These are phyloP conservation scores for Fusarium sp. DNA, from an alignment of 2,329 filamentous ascomycete genomes.

Conservation along the genomic window DNA sequence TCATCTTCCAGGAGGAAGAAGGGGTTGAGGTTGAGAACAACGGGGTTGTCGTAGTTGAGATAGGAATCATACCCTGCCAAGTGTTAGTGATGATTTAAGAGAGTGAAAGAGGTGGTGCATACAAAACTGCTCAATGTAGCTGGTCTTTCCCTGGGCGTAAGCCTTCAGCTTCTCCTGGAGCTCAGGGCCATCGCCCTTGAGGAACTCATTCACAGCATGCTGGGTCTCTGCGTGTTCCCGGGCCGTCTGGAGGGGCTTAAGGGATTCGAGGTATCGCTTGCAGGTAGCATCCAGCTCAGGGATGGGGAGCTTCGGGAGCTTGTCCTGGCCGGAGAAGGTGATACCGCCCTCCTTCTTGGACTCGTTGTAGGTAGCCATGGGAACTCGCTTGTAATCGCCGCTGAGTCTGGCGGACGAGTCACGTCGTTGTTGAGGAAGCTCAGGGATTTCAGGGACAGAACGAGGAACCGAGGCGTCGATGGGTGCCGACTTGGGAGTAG, in stretches of 20 bases:
- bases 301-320: constrained; percentile 90
- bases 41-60: constrained; percentile 96
- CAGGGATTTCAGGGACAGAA: constrained; percentile 52
- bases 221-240: constrained; percentile 87
- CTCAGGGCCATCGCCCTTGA: constrained; percentile 82
- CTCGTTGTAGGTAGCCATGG: constrained; percentile 66
- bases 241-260: constrained; percentile 83
- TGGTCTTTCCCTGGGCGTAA: constrained; percentile 90
- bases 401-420: constrained; percentile 40
- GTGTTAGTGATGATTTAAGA: constrained; percentile 12
- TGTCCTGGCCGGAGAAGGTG: constrained; percentile 91
- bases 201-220: constrained; percentile 84
- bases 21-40: constrained; percentile 96
- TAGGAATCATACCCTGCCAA: constrained; percentile 95
- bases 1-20: constrained; percentile 99
- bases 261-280: constrained; percentile 80
- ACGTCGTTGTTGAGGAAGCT: constrained; percentile 37
- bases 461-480: constrained; percentile 54
- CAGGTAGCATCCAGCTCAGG: constrained; percentile 85
- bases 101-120: constrained; percentile 35
- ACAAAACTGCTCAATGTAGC: constrained; percentile 99
- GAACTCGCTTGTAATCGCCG: constrained; percentile 55
- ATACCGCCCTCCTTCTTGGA: constrained; percentile 74
- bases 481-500: constrained; percentile 26
- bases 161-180: constrained; percentile 90